Evolutionary conservation across 176 grass and related monocot genomes (phyloP).

Genomic region (Aegilops speltoides): DNA sequence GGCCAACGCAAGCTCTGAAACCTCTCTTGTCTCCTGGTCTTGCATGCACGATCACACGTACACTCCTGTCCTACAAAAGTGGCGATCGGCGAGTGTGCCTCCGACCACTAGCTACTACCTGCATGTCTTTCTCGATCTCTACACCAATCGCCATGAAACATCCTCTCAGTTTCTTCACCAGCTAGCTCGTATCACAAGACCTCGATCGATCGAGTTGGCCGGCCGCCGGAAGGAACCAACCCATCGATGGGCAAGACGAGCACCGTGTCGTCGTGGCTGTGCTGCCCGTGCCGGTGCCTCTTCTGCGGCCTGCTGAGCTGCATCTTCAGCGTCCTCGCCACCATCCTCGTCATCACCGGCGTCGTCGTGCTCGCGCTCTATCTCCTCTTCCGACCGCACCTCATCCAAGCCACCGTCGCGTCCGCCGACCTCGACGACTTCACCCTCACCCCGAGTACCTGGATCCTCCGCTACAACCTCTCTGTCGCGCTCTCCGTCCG

Average conservation of each 20-base stretch:
- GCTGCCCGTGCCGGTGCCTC: slow-evolving; percentile 40
- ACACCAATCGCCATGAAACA: slow-evolving; percentile 6
- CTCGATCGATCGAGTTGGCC: not conserved
- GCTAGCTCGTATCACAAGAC: not conserved
- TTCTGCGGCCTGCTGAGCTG: slow-evolving; percentile 26
- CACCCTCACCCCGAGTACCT: slow-evolving; percentile 5
- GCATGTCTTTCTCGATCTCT: not conserved
- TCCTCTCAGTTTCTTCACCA: not conserved
- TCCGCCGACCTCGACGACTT: slow-evolving; percentile 29
- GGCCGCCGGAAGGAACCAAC: not conserved
- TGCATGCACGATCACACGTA: slow-evolving; percentile 1
- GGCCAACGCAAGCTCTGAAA: slow-evolving; percentile 10
- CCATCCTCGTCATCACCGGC: slow-evolving; percentile 22
- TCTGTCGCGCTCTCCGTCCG: not conserved
- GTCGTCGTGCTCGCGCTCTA: slow-evolving; percentile 18
- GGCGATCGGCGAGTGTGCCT: slow-evolving; percentile 1
- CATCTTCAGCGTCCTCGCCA: slow-evolving; percentile 8
- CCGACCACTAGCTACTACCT: slow-evolving; percentile 8
- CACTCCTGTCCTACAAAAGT: slow-evolving; percentile 15
- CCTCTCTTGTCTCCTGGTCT: slow-evolving; percentile 9
- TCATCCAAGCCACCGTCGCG: slow-evolving; percentile 13
- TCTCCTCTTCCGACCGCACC: slow-evolving; percentile 46
- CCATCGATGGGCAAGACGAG: slow-evolving; percentile 22
- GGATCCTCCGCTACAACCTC: slow-evolving; percentile 49
- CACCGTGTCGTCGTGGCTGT: slow-evolving; percentile 3